Base-by-base conservation (phyloP, 202 grass and related monocot genomes). In the Eragrostis tef region DNA sequence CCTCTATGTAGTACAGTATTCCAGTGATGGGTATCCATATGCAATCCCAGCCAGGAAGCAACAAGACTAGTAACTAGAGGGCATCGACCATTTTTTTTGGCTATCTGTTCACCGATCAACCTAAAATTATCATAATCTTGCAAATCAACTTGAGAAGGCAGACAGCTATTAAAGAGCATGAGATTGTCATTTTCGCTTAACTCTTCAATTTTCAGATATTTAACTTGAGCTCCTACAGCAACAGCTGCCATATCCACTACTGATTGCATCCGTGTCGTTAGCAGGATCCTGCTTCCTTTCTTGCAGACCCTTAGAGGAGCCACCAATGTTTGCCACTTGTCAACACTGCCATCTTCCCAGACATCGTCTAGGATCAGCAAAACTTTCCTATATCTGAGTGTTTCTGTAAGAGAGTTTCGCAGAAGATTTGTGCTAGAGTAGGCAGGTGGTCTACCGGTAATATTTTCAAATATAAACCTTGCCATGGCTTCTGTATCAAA, bases 221-320 rank as follows among this genome's bases (percentile, higher is more conserved):
- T 20, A 54, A 13, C 26, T 61, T 39, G 6, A 3, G 14, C 2
- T 36, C 19, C 21, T 11, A 44, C 9, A 2, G 49, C n/a, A 27
- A 2, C 9, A 11, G 78, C 25, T 19, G 46, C 74, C 76, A 74
- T 74, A 64, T 86, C 45, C 9, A n/a, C 75, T 24, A 86, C 75
- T 41, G 83, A 86, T 25, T 64, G 74, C 75, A 86, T 80, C 42
- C 75, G 54, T 60, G 85, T 82, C 7, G 84, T 86, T 60, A 86
- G 9, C 46, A 81, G 42, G 57, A 86, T 67, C 42, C 52, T 69
- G 67, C 78, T 87, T 76, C 85, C 85, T 60, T 16, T 66, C 49
- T 59, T 62, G 46, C 70, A 60, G 11, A 11, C 21, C 54, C 4
- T 51, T n/a, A 75, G 15, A 46, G 48, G 77, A 36, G 36, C 24